Base-by-base conservation (phyloP, 1,284 basidiomycete genomes). In the Microbotryomycetes sp. region DNA sequence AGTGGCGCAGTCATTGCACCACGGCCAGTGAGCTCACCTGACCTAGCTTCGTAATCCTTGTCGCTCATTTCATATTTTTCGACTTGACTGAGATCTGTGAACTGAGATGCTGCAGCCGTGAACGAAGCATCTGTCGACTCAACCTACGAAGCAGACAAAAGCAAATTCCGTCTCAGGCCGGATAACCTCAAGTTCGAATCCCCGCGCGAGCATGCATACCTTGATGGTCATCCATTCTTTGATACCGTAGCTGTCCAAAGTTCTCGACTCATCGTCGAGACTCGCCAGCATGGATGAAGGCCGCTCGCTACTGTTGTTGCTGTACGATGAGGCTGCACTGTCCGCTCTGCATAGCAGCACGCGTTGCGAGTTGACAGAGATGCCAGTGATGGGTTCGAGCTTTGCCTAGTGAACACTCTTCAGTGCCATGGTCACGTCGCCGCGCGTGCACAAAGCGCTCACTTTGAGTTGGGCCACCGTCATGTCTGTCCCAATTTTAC, bases 11-110 rank as follows among this genome's bases (percentile, higher is more conserved):
- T 12, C 12, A 42, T 42, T 42, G 5, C 6, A 50, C 47, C 7
- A 7, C 4, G 49, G 52, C 56, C 30, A 54, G 36, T 4, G 47
- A 54, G 51, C 32, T 32, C 3, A 91, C 91, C 91, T 75, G 80
- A 78, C 68, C 92, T 78, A 72, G 84, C 79, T 22, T 85, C 89
- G 74, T 97, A 97, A 58, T 88, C 89, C 26, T 84, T 84, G 14
- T 86, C 81, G 12, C 85, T 87, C 61, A 97, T 77, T 77, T 97
- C 92, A 71, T 93, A 97, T 75, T 97, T 97, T 45, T 96, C 85
- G 1, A 96, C 92, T 75, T 87, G 83, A 1, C 85, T 85, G 4
- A 88, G 81, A 74, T 97, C 93, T 4, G 86, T 84, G 62, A 87
- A 83, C 73, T 92, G 88, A 2, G 87, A 88, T 0, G 87, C 87